Base-by-base conservation (phyloP, 208 protist species). In the Acanthamoeba royreba region DNA sequence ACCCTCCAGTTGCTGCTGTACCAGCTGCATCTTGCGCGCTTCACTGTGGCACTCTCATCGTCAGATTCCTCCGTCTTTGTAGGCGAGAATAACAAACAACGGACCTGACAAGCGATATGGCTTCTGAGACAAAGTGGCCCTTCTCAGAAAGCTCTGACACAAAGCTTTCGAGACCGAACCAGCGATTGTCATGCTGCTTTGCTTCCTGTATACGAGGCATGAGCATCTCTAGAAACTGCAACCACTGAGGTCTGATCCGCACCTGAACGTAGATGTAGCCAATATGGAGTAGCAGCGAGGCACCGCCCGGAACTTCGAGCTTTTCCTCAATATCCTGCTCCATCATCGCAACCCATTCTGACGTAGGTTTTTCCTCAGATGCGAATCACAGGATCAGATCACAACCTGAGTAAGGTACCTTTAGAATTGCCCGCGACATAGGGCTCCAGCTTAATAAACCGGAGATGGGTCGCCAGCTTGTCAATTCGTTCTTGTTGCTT, bases 251-350 rank as follows among this genome's bases (percentile, higher is more conserved):
- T 4, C 25, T 1, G 4, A 8, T 9, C 49, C 55, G 55, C 2
- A 69, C 58, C 58, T 69, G 63, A 25, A 77, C 45, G 35, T 88
- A 88, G 28, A 88, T 63, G 33, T 88, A 88, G 47, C 79, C 79
- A 35, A 88, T 63, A 22, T 63, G 79, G n/a, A 63, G 53, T 15
- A 88, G 79, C 35, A 88, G 53, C 53, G 79, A 88, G 11, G 79
- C 52, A 15, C 79, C 79, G 33, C 79, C 79, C 19, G 79, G 79
- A 1, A 88, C 79, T 43, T 88, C 52, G 35, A 55, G n/a, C 47
- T 88, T 66, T 43, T 55, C 53, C 2, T 47, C 53, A 38, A 63
- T 88, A 38, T 88, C 47, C 79, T 63, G n/a, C 47, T 66, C 53
- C 53, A 88, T 66, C 22, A 88, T 55, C 7, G 5, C 15, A 19